Evolutionary conservation across 2,329 filamentous ascomycete genomes (phyloP), one percentile per base, ranked within the genome.

Genomic region (Ophiostoma sp.): DNA sequence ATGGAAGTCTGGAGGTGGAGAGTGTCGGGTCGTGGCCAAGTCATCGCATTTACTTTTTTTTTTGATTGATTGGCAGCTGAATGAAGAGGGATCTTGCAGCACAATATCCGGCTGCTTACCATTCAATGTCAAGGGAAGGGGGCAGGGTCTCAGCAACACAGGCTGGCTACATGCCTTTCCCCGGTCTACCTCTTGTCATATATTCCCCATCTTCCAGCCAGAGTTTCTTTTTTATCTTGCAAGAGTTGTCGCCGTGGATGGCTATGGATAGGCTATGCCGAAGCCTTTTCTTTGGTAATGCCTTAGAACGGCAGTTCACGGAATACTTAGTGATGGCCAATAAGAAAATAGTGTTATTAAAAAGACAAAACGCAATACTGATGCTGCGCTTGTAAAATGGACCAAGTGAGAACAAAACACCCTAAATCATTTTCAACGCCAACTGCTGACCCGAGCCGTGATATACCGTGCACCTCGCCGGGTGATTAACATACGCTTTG

Each of bases 221-320:
- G 16, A 27, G 63, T 66, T 66, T 64, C 44, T 55, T 66, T 64
- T 36, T 64, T 68, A 27, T 27, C 64, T 69, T 69, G 55, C 55
- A 40, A 60, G n/a, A 27, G 27, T 49, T 64, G 65, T 64, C 67
- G 58, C 45, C 45, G 45, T 49, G 36, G 40, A 66, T 38, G 58
- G 64, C 27, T 64, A 66, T 66, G 40, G 8, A 66, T 69, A 66
- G 60, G 27, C 27, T 47, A 64, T 58, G 27, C 38, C 27, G 42
- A 44, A 11, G 49, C 27, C 49, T 9, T 55, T 27, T 14, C 55
- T 38, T 38, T 60, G 55, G 27, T 16, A 12, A 60, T 38, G 55
- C 55, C 27, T 41, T 62, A 60, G 47, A 49, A 41, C n/a, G 18
- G 16, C 16, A 52, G 12, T 67, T 58, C 40, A 58, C 58, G 49